phyloP scores from a whole-genome alignment of 2,329 filamentous ascomycete genomes.

The Penicillium sp. region DNA sequence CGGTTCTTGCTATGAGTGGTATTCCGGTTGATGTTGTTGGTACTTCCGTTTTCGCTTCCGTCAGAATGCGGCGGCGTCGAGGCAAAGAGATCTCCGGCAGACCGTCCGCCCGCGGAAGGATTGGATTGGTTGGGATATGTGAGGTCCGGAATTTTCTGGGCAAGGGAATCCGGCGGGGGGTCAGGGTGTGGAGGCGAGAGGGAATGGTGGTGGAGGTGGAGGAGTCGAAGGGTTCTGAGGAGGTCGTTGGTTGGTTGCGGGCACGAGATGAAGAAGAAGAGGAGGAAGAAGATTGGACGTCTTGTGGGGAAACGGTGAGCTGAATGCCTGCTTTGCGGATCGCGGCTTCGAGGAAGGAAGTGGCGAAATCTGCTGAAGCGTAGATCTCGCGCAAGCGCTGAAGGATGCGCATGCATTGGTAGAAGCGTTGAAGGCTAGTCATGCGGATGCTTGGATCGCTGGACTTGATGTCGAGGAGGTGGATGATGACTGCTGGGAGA shows the following conservation, averaged over 20 bases:
- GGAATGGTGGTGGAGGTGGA: conserved; percentile 4
- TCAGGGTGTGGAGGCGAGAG: conserved; percentile 35
- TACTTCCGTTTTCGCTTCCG: conserved; percentile 45
- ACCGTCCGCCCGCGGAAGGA: conserved; percentile 19
- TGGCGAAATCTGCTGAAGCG: conserved; percentile 92
- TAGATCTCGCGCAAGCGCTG: conserved; percentile 85
- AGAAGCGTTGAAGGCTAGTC: conserved; percentile 75
- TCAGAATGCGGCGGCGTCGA: conserved; percentile 45
- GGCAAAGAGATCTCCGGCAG: conserved; percentile 35
- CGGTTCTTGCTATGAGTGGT: conserved; percentile 15
- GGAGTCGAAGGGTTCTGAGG: conserved; percentile 18
- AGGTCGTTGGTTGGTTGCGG: conserved; percentile 12
- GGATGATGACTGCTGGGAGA: conserved; percentile 88
- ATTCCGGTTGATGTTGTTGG: conserved; percentile 37
- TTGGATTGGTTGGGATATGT: conserved; percentile 33
- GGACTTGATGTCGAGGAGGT: conserved; percentile 88
- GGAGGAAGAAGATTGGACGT: conserved; percentile 28
- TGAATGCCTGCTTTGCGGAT: conserved; percentile 83
- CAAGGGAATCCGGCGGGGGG: conserved; percentile 42
- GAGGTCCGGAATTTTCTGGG: conserved; percentile 41
- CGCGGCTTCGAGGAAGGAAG: conserved; percentile 87
- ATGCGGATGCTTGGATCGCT: conserved; percentile 69
- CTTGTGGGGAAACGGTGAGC: conserved; percentile 51
- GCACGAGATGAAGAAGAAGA: conserved; percentile 7
- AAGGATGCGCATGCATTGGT: conserved; percentile 89